Percentiles rank a stretch among this genome's conserved stretches.
Conservation (phyloP, 352 stramenopile species). For the Phytophthora pini region DNA sequence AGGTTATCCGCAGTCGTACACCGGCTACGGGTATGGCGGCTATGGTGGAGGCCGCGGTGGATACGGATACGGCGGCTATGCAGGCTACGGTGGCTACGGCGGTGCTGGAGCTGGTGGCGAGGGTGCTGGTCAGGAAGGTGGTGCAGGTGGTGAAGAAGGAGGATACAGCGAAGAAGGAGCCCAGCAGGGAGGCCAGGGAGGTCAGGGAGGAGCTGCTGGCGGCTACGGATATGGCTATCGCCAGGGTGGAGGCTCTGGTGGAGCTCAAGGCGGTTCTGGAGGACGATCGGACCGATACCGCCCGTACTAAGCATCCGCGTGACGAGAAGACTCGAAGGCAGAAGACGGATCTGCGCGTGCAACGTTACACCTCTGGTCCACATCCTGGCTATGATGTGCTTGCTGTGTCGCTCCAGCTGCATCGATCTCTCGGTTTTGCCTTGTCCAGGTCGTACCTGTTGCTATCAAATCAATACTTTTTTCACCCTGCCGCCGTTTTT, state of each 20-base stretch:
- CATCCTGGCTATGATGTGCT: conserved; percentile 18
- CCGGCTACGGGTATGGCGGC: conserved; percentile 49
- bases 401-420: conserved; percentile 12
- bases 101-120: conserved; percentile 36
- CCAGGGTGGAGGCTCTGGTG: conserved; percentile 57
- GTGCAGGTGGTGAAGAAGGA: conserved; percentile 39
- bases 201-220: conserved; percentile 15
- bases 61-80: conserved; percentile 56
- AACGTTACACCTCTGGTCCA: conserved; percentile 11
- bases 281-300: conserved; percentile 85
- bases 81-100: conserved; percentile 21
- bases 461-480: conserved; percentile 42
- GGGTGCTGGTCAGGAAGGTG: conserved; percentile 34
- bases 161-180: conserved; percentile 42
- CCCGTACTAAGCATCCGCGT: conserved; percentile 65
- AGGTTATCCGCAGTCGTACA: conserved; percentile 46
- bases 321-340: conserved; percentile 25
- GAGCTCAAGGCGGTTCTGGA: conserved; percentile 59
- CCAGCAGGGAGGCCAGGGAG: conserved; percentile 21
- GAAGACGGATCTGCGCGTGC: conserved; percentile 7
- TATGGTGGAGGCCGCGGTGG: conserved; percentile 52
- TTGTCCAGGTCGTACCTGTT: conserved; percentile 30
- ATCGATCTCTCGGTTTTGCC: conserved; percentile 11
- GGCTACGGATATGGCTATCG: conserved; percentile 60
- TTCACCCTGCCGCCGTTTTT: conserved; percentile 21